These are phyloP conservation scores for Tetrahymena malaccensis DNA, from an alignment of 73 alveolate genomes.

Conservation along the genomic window DNA sequence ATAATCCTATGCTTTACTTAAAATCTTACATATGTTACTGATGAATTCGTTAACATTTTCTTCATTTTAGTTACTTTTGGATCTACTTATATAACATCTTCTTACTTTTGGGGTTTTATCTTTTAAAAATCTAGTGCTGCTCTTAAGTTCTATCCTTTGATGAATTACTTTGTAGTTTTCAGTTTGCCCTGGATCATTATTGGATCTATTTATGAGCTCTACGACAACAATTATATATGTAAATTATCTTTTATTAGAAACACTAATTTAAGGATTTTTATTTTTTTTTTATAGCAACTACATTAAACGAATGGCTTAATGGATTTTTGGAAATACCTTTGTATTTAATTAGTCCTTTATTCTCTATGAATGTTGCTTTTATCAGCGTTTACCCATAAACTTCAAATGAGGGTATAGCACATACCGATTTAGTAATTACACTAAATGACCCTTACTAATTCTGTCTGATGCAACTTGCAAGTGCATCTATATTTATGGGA, in stretches of 20 bases:
- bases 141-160: constrained; percentile 22
- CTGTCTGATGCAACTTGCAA: not conserved
- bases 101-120: constrained; percentile 12
- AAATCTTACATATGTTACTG: constrained; percentile 9
- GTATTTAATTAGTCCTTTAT: not conserved
- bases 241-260: not conserved
- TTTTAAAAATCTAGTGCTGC: constrained; percentile 13
- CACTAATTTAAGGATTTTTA: not conserved
- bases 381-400: not conserved
- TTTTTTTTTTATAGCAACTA: not conserved
- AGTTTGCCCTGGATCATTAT: constrained; percentile 5
- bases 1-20: not conserved
- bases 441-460: not conserved
- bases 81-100: constrained; percentile 1
- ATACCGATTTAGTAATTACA: not conserved
- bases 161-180: constrained; percentile 11
- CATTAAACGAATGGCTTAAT: not conserved
- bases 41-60: constrained; percentile 3
- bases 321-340: not conserved
- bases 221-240: not conserved
- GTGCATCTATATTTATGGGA: not conserved
- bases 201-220: not conserved
- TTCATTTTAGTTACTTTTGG: constrained; percentile 18
- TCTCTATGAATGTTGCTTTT: not conserved
- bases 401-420: not conserved